These are phyloP conservation scores for Fusarium liriodendri DNA, from an alignment of 2,329 filamentous ascomycete genomes.

Conservation along the genomic window DNA sequence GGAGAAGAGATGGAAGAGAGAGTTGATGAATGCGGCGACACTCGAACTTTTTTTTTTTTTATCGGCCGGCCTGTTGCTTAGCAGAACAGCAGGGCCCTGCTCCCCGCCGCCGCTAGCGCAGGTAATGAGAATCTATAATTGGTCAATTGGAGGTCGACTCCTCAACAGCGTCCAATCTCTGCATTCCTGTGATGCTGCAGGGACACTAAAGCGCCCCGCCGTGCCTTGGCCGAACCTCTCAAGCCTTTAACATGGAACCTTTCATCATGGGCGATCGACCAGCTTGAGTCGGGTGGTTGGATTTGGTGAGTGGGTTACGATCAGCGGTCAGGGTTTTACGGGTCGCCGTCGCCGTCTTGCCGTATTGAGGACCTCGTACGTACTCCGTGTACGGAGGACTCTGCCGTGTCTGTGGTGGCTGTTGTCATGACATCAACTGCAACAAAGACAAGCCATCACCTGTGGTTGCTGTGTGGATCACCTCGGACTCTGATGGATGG, in stretches of 20 bases:
- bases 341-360: not conserved
- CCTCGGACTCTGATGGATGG: not conserved
- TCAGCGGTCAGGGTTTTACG: conserved; percentile 41
- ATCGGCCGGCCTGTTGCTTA: conserved; percentile 23
- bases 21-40: conserved; percentile 35
- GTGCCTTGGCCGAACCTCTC: conserved; percentile 40
- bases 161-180: conserved; percentile 33
- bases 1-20: conserved; percentile 33
- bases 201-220: conserved; percentile 42
- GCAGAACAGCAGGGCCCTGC: conserved; percentile 16
- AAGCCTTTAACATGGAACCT: conserved; percentile 38
- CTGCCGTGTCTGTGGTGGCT: conserved; percentile 1
- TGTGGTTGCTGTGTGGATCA: not conserved
- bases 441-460: conserved; percentile 6
- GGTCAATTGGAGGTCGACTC: conserved; percentile 38
- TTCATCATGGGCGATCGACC: conserved; percentile 37
- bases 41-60: conserved; percentile 47
- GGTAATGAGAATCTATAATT: conserved; percentile 23
- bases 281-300: conserved; percentile 30
- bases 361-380: too few relatives aligned
- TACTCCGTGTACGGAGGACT: not conserved
- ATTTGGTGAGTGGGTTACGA: conserved; percentile 32
- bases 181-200: conserved; percentile 35
- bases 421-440: conserved; percentile 29
- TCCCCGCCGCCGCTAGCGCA: conserved; percentile 29